phyloP scores from a whole-genome alignment of 2,329 filamentous ascomycete genomes.

The Aspergillus pseudonomiae region DNA sequence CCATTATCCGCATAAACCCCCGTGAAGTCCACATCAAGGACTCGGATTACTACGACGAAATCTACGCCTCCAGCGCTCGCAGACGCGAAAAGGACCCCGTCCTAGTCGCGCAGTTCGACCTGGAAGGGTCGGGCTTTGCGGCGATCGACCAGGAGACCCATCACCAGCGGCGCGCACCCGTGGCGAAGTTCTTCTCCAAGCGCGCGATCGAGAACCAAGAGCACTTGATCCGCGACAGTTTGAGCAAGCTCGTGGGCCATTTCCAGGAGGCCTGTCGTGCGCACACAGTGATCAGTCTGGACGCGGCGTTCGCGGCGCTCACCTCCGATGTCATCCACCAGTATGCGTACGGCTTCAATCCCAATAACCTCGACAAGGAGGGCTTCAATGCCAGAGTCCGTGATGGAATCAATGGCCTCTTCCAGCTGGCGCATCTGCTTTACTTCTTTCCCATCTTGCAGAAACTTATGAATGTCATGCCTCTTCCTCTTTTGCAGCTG shows the following conservation, averaged over 20 bases:
- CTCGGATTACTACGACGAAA: conserved; percentile 35
- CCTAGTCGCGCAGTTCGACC: conserved; percentile 18
- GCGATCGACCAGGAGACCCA: conserved; percentile 24
- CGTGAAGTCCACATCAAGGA: conserved; percentile 40
- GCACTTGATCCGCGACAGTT: conserved; percentile 14
- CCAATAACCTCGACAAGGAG: conserved; percentile 36
- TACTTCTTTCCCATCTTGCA: conserved; percentile 29
- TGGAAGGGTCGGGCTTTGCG: conserved; percentile 18
- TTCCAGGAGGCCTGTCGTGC: conserved; percentile 14
- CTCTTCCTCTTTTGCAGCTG: conserved; percentile 15
- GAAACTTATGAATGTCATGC: conserved; percentile 21
- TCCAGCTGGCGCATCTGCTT: conserved; percentile 18
- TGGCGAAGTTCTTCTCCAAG: conserved; percentile 29
- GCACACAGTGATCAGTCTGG: conserved; percentile 22
- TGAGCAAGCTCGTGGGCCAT: conserved; percentile 20
- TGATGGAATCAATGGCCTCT: conserved; percentile 24
- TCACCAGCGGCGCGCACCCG: conserved; percentile 21
- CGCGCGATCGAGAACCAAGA: conserved; percentile 19
- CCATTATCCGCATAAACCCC: conserved; percentile 39
- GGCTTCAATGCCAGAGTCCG: conserved; percentile 25
- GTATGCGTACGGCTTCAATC: conserved; percentile 38
- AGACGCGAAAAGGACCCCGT: conserved; percentile 31
- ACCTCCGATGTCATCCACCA: conserved; percentile 42
- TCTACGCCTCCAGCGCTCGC: conserved; percentile 32
- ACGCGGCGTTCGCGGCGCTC: conserved; percentile 28